These are phyloP conservation scores for Schizophyllum commune DNA, from an alignment of 1,284 basidiomycete genomes.

Conservation along the genomic window DNA sequence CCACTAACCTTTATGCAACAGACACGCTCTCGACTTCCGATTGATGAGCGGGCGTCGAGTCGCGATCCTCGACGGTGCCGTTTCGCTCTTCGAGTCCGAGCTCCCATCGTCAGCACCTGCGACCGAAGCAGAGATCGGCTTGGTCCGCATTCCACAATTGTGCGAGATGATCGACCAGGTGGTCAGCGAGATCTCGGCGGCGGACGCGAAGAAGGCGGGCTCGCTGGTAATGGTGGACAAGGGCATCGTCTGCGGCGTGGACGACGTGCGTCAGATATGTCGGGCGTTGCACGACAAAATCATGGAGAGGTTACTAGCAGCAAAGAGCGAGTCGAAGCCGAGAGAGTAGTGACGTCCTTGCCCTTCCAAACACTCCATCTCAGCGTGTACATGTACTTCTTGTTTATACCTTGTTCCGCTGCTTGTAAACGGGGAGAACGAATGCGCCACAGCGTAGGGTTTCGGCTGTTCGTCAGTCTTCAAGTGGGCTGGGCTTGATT, in stretches of 20 bases:
- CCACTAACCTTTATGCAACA: conserved; percentile 18
- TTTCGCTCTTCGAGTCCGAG: conserved; percentile 41
- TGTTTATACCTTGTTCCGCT: too few species aligned
- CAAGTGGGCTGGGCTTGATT: too few species aligned
- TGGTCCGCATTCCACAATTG: conserved; percentile 59
- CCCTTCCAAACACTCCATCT: too few species aligned
- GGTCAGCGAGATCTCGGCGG: conserved; percentile 27
- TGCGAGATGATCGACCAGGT: conserved; percentile 37
- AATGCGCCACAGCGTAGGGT: too few species aligned
- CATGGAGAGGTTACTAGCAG: conserved; percentile 24
- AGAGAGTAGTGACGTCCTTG: too few species aligned
- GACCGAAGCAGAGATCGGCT: conserved; percentile 25
- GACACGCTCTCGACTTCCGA: conserved; percentile 74
- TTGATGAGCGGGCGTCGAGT: conserved; percentile 60
- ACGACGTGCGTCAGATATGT: conserved; percentile 27
- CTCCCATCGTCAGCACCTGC: conserved; percentile 9
- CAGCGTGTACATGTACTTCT: too few species aligned
- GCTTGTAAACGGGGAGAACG: too few species aligned
- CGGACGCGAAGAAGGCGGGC: conserved; percentile 23
- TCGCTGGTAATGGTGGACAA: conserved; percentile 50
- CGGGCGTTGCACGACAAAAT: conserved; percentile 35
- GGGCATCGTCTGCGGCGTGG: conserved; percentile 53
- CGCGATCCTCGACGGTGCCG: conserved; percentile 60
- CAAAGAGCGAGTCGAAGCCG: too few species aligned
- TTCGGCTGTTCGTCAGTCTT: too few species aligned